Base-by-base conservation (phyloP, 1,284 basidiomycete genomes). In the Ganoderma multipileum region DNA sequence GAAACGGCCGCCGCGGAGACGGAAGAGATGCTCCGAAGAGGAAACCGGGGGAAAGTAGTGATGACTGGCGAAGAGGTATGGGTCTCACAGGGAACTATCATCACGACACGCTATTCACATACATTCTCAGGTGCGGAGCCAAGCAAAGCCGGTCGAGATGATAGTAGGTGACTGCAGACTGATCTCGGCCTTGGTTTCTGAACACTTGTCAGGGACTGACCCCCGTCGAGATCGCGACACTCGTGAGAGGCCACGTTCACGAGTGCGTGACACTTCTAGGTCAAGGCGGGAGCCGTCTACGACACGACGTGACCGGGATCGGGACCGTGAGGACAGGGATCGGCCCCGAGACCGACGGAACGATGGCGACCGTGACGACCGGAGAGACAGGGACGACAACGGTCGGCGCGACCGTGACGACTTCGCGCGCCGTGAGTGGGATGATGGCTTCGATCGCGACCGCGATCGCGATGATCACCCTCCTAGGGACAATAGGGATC, bases 1-100 rank as follows among this genome's bases (percentile, higher is more conserved):
- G 83, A 50, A 73, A 84, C 57, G 79, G 84, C 55, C 85, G 91
- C 67, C 81, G 88, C 58, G 78, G 82, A 61, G 90, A 92, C 68
- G 81, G 82, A 30, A 83, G 89, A 72, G 91, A 93, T n/a, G 70
- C 81, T 63, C 74, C 80, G 59, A 92, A 87, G 82, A 90, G 89
- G 80, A 92, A 90, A 79, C 82, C 84, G 58, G 91, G 89, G 52
- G 93, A 94, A 77, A 83, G 83, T 54, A 89, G 86, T 72, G 92
- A 94, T 74, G 92, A 94, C 76, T 94, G 92, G 92, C 85, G 92
- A 76, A 86, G 91, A 87, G 91, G 92, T 93, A 74, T 69, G 83
- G 78, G 2, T 23, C 44, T 23, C 59, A 63, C 61, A 65, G 23
- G 16, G 28, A 36, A 7, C 26, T 30, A 39, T 47, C 55, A 30